phyloP scores from a whole-genome alignment of 345 rosid species.

The Corchorus capsularis region DNA sequence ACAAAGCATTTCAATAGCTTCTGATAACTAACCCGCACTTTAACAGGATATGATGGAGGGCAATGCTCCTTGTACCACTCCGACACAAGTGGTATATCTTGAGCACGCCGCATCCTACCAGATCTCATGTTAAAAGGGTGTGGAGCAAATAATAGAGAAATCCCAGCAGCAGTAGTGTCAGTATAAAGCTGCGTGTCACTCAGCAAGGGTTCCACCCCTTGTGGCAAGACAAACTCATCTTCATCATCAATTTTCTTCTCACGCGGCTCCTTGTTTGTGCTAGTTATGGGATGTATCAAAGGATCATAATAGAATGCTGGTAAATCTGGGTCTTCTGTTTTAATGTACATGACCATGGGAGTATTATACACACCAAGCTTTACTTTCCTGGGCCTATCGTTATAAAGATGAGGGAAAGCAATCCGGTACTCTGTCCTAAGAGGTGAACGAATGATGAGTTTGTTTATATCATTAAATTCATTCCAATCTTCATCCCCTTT shows the following conservation, averaged over 20 bases:
- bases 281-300: slow-evolving; percentile 92
- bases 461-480: slow-evolving; percentile 98
- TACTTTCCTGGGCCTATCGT: slow-evolving; percentile 96
- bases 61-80: slow-evolving; percentile 99
- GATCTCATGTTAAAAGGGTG: slow-evolving; percentile 99
- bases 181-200: slow-evolving; percentile 87
- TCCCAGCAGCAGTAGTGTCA: slow-evolving; percentile 98
- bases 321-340: slow-evolving; percentile 98
- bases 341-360: slow-evolving; percentile 97
- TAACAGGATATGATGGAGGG: slow-evolving; percentile 98
- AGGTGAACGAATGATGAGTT: slow-evolving; percentile 97
- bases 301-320: slow-evolving; percentile 99
- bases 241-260: slow-evolving; percentile 68
- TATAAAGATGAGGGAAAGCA: slow-evolving; percentile 97
- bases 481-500: slow-evolving; percentile 99
- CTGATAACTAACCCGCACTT: slow-evolving; percentile 98
- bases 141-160: slow-evolving; percentile 90
- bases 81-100: slow-evolving; percentile 98
- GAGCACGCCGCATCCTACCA: slow-evolving; percentile 91
- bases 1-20: slow-evolving; percentile 95
- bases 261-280: slow-evolving; percentile 84
- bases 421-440: slow-evolving; percentile 94
- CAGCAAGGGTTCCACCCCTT: slow-evolving; percentile 88
- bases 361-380: slow-evolving; percentile 89
- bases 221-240: slow-evolving; percentile 78